Evolutionary conservation across 306 rosid genomes (phyloP).

Genomic region (Quercus suber): DNA sequence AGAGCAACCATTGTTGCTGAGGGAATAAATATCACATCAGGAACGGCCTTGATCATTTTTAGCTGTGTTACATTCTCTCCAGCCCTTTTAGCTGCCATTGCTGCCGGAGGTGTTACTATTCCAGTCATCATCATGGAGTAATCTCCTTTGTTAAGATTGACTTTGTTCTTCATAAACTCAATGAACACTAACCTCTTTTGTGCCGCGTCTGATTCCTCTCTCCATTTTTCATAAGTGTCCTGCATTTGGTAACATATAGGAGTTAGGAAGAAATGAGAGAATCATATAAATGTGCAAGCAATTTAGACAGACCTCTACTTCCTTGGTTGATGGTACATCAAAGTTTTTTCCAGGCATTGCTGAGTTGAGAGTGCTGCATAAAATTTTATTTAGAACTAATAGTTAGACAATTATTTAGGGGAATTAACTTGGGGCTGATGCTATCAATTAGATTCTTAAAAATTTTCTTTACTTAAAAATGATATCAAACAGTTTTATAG

Average conservation of each 20-base stretch:
- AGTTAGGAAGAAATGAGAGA: not conserved
- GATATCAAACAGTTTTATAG: no score
- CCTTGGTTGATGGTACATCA: slow-evolving; percentile 33
- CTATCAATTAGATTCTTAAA: not conserved
- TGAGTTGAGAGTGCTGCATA: slow-evolving; percentile 46
- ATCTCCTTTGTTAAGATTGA: slow-evolving; percentile 41
- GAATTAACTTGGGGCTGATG: not conserved
- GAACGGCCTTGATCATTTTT: slow-evolving; percentile 42
- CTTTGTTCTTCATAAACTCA: slow-evolving; percentile 19
- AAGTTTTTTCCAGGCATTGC: slow-evolving; percentile 65
- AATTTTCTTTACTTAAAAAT: no score
- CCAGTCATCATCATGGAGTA: slow-evolving; percentile 47
- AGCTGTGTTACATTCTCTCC: slow-evolving; percentile 51
- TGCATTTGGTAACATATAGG: slow-evolving; percentile 12
- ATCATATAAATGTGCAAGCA: not conserved
- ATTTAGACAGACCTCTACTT: slow-evolving; percentile 35
- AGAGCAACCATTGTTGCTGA: slow-evolving; percentile 44
- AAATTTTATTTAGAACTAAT: not conserved
- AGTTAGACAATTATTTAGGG: not conserved
- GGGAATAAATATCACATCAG: slow-evolving; percentile 61
- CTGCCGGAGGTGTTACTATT: slow-evolving; percentile 51
- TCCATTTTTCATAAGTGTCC: slow-evolving; percentile 21
- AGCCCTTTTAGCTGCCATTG: slow-evolving; percentile 49
- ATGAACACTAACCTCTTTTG: not conserved
- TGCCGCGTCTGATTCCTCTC: fast-evolving